Evolutionary conservation across 176 grass and related monocot genomes (phyloP), one percentile per base, ranked within the genome.

Genomic region (Cenchrus fungigraminus): DNA sequence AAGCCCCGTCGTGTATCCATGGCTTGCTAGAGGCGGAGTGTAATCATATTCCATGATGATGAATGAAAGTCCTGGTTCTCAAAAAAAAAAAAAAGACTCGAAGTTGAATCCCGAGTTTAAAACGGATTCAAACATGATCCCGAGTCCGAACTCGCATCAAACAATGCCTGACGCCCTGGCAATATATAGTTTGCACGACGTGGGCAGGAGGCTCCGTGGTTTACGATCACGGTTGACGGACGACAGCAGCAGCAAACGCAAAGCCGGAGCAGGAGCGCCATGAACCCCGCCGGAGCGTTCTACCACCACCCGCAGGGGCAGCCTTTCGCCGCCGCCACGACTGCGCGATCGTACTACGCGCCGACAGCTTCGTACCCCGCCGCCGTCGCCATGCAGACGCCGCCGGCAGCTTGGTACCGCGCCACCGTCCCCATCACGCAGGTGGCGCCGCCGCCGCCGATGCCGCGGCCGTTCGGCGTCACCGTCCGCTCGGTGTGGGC

Each of bases 401-500:
- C 9, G 6, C 58, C 22, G 6, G 31, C 52, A 1, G 20, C 1
- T n/a, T 28, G 10, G 4, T 46, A 72, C 45, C 45, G 6, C 47
- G 47, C 25, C 54, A 16, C 5, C 11, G 1, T 12, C 5, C 17
- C 16, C 1, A 10, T 52, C 0, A 16, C 52, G 58, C 37, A 12
- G 42, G 4, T 1, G 17, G 47, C 15, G 1, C 43, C 42, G 10
- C 32, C 4, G 10, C 62, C 22, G 1, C 22, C 22, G 10, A 19
- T 1, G 10, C 62, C 34, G 25, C 57, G 15, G 9, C 46, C 12
- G 51, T 6, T 11, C 25, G 42, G 13, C 17, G 47, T 73, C 47
- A 10, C 13, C 0, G 85, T 83, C 12, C 54, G 14, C 43, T 6
- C 73, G 2, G 64, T 87, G 5, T 87, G 86, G 79, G 64, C 64